A percentile compares a stretch with the other conserved stretches of the same genome.
phyloP scores from a whole-genome alignment of 2,329 filamentous ascomycete species.

The Apiospora saccharicola region DNA sequence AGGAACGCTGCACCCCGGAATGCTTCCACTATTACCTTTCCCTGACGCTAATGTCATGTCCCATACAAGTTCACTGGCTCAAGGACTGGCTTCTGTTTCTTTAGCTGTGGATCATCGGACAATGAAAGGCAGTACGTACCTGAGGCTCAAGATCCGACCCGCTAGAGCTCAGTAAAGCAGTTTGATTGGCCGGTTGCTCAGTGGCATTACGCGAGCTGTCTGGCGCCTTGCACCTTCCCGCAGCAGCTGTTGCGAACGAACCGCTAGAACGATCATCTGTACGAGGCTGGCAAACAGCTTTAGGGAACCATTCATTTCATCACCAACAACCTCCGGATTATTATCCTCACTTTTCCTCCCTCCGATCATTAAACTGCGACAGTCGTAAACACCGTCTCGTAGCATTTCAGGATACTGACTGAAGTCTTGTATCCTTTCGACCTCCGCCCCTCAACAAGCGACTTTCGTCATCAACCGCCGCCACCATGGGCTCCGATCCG shows the following conservation, averaged over 20 bases:
- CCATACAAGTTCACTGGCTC: not conserved
- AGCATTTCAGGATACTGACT: not conserved
- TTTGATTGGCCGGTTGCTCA: not conserved
- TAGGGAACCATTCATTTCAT: slow-evolving; percentile 8
- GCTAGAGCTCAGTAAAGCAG: not conserved
- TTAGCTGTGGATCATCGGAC: slow-evolving; percentile 1
- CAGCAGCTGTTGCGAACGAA: slow-evolving; percentile 22
- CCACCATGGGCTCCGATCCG: slow-evolving; percentile 78
- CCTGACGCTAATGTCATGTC: slow-evolving; percentile 11
- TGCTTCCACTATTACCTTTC: slow-evolving; percentile 16
- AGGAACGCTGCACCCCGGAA: slow-evolving; percentile 17
- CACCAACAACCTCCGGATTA: slow-evolving; percentile 8
- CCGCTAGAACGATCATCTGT: slow-evolving; percentile 20
- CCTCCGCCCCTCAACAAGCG: slow-evolving; percentile 6
- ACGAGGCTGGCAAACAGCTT: slow-evolving; percentile 25
- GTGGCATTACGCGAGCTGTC: slow-evolving; percentile 29
- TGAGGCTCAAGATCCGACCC: slow-evolving; percentile 18
- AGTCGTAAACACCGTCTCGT: not conserved
- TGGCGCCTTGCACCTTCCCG: slow-evolving; percentile 28
- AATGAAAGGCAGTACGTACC: not conserved
- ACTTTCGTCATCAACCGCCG: slow-evolving; percentile 28
- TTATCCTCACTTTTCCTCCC: not conserved
- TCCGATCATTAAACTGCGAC: not conserved
- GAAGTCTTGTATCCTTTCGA: slow-evolving; percentile 1
- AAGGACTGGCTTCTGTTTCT: not conserved